These are phyloP conservation scores for Psilocybe sp. DNA, from an alignment of 768 basidiomycete genomes.

Conservation along the genomic window DNA sequence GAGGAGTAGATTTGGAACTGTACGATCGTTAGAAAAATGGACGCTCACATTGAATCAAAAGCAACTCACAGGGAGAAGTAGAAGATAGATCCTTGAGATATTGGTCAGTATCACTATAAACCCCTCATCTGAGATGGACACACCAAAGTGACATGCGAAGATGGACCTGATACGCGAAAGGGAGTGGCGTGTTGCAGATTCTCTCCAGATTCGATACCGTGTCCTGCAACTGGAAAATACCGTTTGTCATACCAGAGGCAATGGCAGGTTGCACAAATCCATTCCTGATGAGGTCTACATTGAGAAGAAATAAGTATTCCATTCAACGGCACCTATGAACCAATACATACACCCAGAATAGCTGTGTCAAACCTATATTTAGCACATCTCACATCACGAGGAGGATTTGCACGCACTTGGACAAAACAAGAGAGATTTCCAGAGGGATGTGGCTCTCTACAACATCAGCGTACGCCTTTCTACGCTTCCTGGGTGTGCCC, in stretches of 20 bases:
- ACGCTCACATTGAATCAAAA: constrained; percentile 18
- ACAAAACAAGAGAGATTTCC: constrained; percentile 50
- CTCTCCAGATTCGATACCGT: constrained; percentile 58
- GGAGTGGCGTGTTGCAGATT: constrained; percentile 62
- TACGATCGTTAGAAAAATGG: constrained; percentile 23
- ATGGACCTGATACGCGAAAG: constrained; percentile 71
- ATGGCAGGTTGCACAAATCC: constrained; percentile 49
- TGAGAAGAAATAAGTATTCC: constrained; percentile 15
- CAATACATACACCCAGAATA: constrained; percentile 27
- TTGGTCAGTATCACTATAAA: constrained; percentile 33
- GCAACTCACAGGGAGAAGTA: constrained; percentile 38
- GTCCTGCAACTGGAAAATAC: constrained; percentile 51
- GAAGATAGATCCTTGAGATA: constrained; percentile 32
- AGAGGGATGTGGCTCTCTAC: constrained; percentile 61
- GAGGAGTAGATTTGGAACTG: constrained; percentile 51
- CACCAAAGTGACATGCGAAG: constrained; percentile 63
- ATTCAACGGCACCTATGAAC: constrained; percentile 15
- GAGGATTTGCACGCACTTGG: constrained; percentile 31
- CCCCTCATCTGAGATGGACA: constrained; percentile 35
- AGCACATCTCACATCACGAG: constrained; percentile 17
- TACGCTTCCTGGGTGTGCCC: constrained; percentile 13
- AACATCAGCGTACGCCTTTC: constrained; percentile 26
- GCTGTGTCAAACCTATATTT: constrained; percentile 17
- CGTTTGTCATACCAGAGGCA: constrained; percentile 47
- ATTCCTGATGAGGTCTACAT: constrained; percentile 31